Percentiles rank a stretch among this genome's conserved stretches.
phyloP scores from a whole-genome alignment of 2,329 filamentous ascomycete species.

The Penicillium aurantiogriseum region DNA sequence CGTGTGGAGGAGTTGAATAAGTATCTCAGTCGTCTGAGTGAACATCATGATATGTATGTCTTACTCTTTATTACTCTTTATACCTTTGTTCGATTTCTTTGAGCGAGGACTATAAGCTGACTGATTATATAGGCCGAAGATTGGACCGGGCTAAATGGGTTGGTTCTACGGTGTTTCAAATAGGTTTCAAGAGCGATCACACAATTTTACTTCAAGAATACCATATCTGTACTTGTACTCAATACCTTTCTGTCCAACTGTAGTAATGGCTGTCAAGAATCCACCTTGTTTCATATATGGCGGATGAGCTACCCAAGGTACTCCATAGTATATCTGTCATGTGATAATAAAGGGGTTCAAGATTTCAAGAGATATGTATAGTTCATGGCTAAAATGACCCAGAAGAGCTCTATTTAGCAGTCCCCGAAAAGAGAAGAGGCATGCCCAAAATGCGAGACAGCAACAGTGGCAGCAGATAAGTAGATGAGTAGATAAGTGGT shows the following conservation, averaged over 20 bases:
- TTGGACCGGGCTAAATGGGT: slow-evolving; percentile 40
- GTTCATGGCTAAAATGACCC: slow-evolving; percentile 11
- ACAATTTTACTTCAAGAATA: background rate
- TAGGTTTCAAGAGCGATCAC: background rate
- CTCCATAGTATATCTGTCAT: background rate
- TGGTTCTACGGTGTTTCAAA: background rate
- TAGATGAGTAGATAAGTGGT: background rate
- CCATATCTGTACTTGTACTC: background rate
- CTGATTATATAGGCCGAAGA: slow-evolving; percentile 36
- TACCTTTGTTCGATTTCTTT: background rate
- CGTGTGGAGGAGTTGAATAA: slow-evolving; percentile 93
- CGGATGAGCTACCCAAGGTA: no score
- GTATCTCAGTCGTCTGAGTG: slow-evolving; percentile 85
- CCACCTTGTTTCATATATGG: background rate
- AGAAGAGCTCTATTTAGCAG: slow-evolving; percentile 21
- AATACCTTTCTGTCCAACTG: background rate
- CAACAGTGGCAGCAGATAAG: background rate
- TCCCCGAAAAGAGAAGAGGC: slow-evolving; percentile 14
- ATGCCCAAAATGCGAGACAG: slow-evolving; percentile 10
- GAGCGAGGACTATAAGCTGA: slow-evolving; percentile 12
- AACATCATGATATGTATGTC: slow-evolving; percentile 90
- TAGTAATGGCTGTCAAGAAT: background rate
- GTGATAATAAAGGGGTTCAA: background rate
- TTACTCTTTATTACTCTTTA: background rate
- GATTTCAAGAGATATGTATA: background rate